Base-by-base conservation (phyloP, 2,329 filamentous ascomycete genomes). In the Diaporthe sp. region DNA sequence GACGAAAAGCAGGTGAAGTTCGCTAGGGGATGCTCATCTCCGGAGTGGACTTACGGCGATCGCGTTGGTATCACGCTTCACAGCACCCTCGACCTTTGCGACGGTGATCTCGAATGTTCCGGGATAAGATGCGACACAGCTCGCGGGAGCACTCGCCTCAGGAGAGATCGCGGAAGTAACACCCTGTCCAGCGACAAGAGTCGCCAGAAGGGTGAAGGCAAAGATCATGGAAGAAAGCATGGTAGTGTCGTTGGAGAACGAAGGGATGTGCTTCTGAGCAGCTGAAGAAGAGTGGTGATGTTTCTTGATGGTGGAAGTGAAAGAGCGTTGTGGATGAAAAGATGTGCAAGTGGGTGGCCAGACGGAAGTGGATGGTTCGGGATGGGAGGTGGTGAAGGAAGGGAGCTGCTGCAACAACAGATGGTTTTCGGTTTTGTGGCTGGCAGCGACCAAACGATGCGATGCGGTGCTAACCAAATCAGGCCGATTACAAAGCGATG, bases 101-200 rank as follows among this genome's bases (percentile, higher is more conserved):
- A 91, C 87, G 65, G 89, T 88, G 77, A 94, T 88, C 81, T 91
- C 86, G 78, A 94, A 94, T 46, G 84, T 84, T 65, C 90, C 90
- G 19, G 85, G 79, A 79, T 87, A 88, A 72, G 82, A 87, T 15
- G 83, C 77, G 62, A 83, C 80, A 85, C 92, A 94, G 75, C 89
- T 89, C 1, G 83, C 79, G 1, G 92, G 91, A 4, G 67, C 37
- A 1, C 89, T 82, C 3, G 85, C 77, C 22, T 81, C 83, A 1
- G 84, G 81, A 8, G 88, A 82, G 72, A 92, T 85, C 77, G 84
- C 79, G 22, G 83, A 83, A 55, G 86, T 87, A 61, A 88, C 86
- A 67, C 83, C 86, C 79, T 87, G 83, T 34, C 85, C 84, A 46
- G 84, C 80, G 37, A 86, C 83, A 28, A 86, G 87, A 28, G 83